Evolutionary conservation across 1,284 basidiomycete species (phyloP).

Genomic region (Ustilago lituana): DNA sequence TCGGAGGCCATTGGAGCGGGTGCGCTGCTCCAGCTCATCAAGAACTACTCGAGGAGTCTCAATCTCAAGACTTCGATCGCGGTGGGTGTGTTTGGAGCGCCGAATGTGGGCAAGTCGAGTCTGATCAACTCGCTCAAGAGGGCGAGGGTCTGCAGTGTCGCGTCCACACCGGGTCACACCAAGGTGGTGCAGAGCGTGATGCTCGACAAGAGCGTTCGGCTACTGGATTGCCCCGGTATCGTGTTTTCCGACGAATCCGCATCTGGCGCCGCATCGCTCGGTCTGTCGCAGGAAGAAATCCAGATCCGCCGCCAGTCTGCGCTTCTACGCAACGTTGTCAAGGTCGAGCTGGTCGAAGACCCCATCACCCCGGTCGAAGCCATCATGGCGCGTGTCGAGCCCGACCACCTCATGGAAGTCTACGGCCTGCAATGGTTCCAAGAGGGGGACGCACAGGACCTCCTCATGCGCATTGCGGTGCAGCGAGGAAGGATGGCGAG

Average conservation of each 20-base stretch:
- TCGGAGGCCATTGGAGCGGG: constrained; percentile 71
- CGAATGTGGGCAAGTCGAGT: constrained; percentile 96
- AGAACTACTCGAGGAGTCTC: constrained; percentile 77
- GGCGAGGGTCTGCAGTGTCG: constrained; percentile 77
- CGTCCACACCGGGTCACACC: constrained; percentile 92
- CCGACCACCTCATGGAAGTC: constrained; percentile 48
- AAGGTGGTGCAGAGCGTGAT: constrained; percentile 92
- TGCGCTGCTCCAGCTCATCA: constrained; percentile 82
- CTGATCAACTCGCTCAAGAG: constrained; percentile 94
- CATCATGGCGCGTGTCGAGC: constrained; percentile 59
- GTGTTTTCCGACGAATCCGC: constrained; percentile 70
- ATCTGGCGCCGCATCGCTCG: constrained; percentile 70
- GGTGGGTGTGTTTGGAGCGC: constrained; percentile 93
- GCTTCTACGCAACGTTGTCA: constrained; percentile 84
- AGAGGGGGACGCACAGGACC: constrained; percentile 76
- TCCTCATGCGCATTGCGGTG: constrained; percentile 89
- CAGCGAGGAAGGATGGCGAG: constrained; percentile 73
- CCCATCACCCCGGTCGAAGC: constrained; percentile 75
- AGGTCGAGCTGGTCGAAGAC: constrained; percentile 90
- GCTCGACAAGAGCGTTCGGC: constrained; percentile 88
- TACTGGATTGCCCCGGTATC: constrained; percentile 95
- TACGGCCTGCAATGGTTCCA: constrained; percentile 53
- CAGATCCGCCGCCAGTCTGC: constrained; percentile 46
- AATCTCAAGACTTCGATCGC: constrained; percentile 70
- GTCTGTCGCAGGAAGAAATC: constrained; percentile 69